These are phyloP conservation scores for Persicaria tinctoria DNA, from an alignment of 148 eudicot genomes.

Conservation along the genomic window DNA sequence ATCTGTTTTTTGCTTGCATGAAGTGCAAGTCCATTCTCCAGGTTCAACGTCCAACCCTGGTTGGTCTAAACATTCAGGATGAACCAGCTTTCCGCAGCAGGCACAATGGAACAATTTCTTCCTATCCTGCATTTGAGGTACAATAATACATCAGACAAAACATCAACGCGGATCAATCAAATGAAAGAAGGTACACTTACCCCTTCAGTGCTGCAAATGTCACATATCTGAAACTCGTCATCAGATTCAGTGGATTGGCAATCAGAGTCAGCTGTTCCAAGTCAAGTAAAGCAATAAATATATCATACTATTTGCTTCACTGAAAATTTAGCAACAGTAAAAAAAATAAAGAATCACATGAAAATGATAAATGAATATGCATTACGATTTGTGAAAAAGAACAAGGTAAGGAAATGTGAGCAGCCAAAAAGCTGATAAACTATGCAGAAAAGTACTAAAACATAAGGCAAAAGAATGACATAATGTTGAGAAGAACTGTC, in stretches of 20 bases:
- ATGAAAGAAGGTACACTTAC: slow-evolving; percentile 24
- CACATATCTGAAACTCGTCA: slow-evolving; percentile 97
- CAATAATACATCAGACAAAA: slow-evolving; percentile 12
- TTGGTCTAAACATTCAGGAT: slow-evolving; percentile 83
- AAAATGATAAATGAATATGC: slow-evolving; percentile 2
- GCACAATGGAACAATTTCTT: slow-evolving; percentile 86
- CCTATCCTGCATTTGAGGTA: slow-evolving; percentile 56
- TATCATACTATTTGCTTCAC: neutral
- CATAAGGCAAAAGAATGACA: neutral
- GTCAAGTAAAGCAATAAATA: slow-evolving; percentile 10
- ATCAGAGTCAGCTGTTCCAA: slow-evolving; percentile 67
- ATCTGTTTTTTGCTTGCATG: slow-evolving; percentile 86
- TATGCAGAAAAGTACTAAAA: neutral
- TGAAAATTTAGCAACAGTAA: neutral
- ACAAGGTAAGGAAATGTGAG: neutral
- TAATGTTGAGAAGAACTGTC: neutral
- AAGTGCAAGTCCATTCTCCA: slow-evolving; percentile 79
- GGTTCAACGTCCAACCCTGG: slow-evolving; percentile 42
- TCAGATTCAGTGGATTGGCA: slow-evolving; percentile 73
- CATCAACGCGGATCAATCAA: slow-evolving; percentile 15
- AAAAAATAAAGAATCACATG: neutral
- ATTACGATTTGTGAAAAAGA: neutral
- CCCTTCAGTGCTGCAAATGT: slow-evolving; percentile 81
- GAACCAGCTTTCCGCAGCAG: slow-evolving; percentile 70
- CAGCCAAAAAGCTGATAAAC: neutral